phyloP scores from a whole-genome alignment of 352 stramenopile genomes.

The Saprolegnia parasitica region DNA sequence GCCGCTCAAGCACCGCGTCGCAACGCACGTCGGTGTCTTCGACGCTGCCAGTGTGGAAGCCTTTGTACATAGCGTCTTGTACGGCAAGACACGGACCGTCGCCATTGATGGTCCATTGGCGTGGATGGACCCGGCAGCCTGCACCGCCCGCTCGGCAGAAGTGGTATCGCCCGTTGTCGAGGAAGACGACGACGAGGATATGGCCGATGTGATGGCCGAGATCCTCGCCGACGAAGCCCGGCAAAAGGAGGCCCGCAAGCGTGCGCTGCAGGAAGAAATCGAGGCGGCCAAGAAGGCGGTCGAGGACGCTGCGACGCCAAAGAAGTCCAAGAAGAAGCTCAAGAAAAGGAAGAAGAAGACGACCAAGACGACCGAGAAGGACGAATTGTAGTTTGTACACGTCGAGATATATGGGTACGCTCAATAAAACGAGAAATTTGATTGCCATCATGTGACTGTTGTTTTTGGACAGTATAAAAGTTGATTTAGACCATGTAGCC shows the following conservation, averaged over 20 bases:
- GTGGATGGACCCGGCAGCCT: constrained; percentile 30
- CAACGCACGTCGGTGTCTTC: constrained; percentile 62
- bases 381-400: constrained; percentile 46
- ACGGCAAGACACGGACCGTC: constrained; percentile 52
- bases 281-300: constrained; percentile 31
- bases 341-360: constrained; percentile 52
- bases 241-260: constrained; percentile 49
- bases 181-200: constrained; percentile 50
- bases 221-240: constrained; percentile 67
- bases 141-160: constrained; percentile 43
- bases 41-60: constrained; percentile 48
- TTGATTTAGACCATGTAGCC: constrained; percentile 32
- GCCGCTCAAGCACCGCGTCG: constrained; percentile 63
- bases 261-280: constrained; percentile 42
- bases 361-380: constrained; percentile 47
- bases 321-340: constrained; percentile 35
- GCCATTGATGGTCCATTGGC: constrained; percentile 42
- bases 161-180: constrained; percentile 44
- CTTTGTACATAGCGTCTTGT: constrained; percentile 66
- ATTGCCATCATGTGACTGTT: no score
- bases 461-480: no score
- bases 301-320: constrained; percentile 33
- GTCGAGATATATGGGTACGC: no score
- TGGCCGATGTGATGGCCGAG: constrained; percentile 63
- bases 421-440: no score